These are phyloP conservation scores for Pseudogymnoascus sp. DNA, from an alignment of 2,329 filamentous ascomycete genomes.

Conservation along the genomic window DNA sequence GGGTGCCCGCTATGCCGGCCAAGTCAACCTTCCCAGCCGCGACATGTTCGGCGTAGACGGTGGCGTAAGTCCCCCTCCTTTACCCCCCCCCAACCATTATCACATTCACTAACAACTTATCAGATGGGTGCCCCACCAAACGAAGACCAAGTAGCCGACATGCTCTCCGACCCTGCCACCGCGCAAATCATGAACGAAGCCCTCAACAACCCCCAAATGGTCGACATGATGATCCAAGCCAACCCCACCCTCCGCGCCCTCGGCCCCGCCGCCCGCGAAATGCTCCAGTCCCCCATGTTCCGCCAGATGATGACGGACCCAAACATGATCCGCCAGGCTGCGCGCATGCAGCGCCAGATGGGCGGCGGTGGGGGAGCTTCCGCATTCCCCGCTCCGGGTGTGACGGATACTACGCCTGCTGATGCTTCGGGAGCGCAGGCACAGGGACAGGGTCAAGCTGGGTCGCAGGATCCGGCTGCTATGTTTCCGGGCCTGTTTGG, in stretches of 20 bases:
- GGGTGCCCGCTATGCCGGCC: constrained; percentile 86
- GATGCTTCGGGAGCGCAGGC: constrained; percentile 30
- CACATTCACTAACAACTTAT: constrained; percentile 22
- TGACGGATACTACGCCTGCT: constrained; percentile 73
- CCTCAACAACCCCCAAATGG: constrained; percentile 86
- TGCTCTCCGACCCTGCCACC: constrained; percentile 84
- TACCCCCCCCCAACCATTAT: neutral
- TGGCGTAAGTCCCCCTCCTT: constrained; percentile 57
- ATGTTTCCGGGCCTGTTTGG: constrained; percentile 32
- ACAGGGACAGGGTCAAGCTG: constrained; percentile 20
- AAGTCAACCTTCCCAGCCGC: constrained; percentile 77
- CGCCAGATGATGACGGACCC: constrained; percentile 91
- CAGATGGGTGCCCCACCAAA: constrained; percentile 86
- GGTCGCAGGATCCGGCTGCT: constrained; percentile 22
- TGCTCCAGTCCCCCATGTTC: constrained; percentile 83
- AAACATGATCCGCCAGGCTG: constrained; percentile 71
- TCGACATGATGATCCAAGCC: constrained; percentile 89
- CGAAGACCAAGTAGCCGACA: constrained; percentile 71
- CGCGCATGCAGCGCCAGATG: constrained; percentile 72
- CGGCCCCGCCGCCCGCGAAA: constrained; percentile 67
- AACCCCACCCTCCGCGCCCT: constrained; percentile 75
- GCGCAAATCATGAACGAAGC: constrained; percentile 87
- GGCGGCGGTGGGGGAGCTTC: constrained; percentile 43
- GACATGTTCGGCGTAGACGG: constrained; percentile 92
- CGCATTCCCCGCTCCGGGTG: constrained; percentile 82